Base-by-base conservation (phyloP, 331 rosid genomes). In the Pyracantha coccinea region DNA sequence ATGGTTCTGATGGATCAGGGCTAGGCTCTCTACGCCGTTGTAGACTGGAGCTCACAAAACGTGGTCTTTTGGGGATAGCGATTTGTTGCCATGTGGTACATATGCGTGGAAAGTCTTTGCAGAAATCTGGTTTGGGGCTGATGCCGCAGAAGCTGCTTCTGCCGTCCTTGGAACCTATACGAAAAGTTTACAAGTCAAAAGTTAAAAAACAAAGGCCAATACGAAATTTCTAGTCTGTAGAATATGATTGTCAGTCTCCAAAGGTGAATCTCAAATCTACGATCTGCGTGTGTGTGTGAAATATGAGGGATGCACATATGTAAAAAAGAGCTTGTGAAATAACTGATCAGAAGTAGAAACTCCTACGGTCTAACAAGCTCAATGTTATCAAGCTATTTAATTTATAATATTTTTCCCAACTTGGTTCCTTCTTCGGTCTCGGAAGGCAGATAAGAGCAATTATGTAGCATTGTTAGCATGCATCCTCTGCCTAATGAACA, bases 121-220 rank as follows among this genome's bases (percentile, higher is more conserved):
- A 9, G 32, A 6, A 73, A 24, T 32, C 50, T 44, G 71, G 65
- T 20, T 27, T 79, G 83, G 72, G 29, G 75, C 75, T 25, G 35
- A 41, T 68, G 83, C 75, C 10, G 19, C 57, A 2, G 23, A 8
- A 50, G 33, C 75, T 50, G 71, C 21, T 60, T 28, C 83, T 23
- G 21, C 20, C 4, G 33, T 60, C 70, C 67, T 79, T 7, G 60
- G 15, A 67, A 79, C 75, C 83, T 79, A 74, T 25, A 62, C 47
- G 33, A 32, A 8, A 50, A 68, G 58, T 7, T 16, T 7, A 67
- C 15, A 38, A 45, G 24, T 20, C 12, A 53, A 31, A 21, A 12
- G 45, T n/a, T 52, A 60, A 6, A 32, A 29, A 47, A 47, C n/a
- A 47, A 15, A 15, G 53, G n/a, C 53, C n/a, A 47, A 47, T 33